These are phyloP conservation scores for Furcasterigmium furcatum DNA, from an alignment of 2,329 filamentous ascomycete genomes.

Conservation along the genomic window DNA sequence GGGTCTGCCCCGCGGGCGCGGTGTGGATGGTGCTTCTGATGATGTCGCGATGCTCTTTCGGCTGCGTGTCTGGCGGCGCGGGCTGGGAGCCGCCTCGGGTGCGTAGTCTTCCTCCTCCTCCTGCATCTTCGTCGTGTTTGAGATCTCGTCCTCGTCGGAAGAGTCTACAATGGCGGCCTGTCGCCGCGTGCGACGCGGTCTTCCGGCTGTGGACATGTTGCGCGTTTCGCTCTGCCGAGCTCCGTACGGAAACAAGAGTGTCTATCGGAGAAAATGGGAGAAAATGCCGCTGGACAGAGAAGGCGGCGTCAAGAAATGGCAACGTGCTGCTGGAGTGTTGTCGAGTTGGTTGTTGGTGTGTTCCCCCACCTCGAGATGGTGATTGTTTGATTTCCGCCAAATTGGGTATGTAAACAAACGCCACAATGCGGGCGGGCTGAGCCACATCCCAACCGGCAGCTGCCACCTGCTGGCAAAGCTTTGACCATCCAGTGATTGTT, in stretches of 20 bases:
- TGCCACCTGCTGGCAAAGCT: no score
- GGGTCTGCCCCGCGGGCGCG: slow-evolving; percentile 32
- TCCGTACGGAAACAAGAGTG: no score
- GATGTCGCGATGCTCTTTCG: slow-evolving; percentile 42
- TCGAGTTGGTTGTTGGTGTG: no score
- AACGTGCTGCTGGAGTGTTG: no score
- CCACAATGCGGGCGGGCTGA: background rate
- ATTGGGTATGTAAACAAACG: background rate
- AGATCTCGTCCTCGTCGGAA: slow-evolving; percentile 64
- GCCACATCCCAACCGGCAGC: no score
- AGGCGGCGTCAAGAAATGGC: background rate
- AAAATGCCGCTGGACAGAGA: no score
- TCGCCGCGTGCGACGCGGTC: slow-evolving; percentile 55
- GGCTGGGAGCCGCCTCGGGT: slow-evolving; percentile 61
- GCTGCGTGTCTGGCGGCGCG: slow-evolving; percentile 45
- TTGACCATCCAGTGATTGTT: no score
- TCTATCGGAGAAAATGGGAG: no score
- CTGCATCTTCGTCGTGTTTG: slow-evolving; percentile 47
- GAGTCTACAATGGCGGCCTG: slow-evolving; percentile 77
- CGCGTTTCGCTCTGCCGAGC: background rate
- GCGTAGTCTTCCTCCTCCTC: slow-evolving; percentile 76
- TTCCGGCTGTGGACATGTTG: slow-evolving; percentile 8
- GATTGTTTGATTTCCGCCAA: background rate
- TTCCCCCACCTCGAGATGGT: background rate
- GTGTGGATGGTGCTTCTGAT: slow-evolving; percentile 29